These are phyloP conservation scores for Colletotrichum caudatum DNA, from an alignment of 2,329 filamentous ascomycete genomes.

Conservation along the genomic window DNA sequence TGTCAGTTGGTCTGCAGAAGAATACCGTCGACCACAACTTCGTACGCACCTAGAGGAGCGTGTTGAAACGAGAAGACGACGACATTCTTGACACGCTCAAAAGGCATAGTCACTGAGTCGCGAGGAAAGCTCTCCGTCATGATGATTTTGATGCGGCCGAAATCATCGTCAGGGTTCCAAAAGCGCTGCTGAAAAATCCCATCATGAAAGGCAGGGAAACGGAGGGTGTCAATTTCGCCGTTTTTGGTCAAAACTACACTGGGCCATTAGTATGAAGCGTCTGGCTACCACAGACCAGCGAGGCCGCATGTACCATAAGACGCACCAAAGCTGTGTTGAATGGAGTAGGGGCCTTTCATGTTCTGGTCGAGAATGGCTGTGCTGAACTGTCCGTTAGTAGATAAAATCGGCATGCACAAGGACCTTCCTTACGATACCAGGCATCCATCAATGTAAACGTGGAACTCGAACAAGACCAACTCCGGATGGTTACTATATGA, in stretches of 20 bases:
- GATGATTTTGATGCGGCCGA: conserved; percentile 81
- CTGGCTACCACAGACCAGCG: not conserved
- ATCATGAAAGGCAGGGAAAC: conserved; percentile 78
- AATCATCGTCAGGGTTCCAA: conserved; percentile 78
- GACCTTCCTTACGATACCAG: conserved; percentile 66
- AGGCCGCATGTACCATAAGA: not conserved
- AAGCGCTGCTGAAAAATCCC: conserved; percentile 76
- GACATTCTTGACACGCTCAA: conserved; percentile 78
- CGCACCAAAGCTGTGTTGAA: conserved; percentile 60
- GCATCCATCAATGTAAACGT: conserved; percentile 76
- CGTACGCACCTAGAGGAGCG: conserved; percentile 75
- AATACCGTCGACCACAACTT: not conserved
- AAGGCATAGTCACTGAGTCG: conserved; percentile 62
- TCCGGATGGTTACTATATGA: conserved; percentile 68
- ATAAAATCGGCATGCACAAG: too few species aligned
- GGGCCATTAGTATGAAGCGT: not conserved
- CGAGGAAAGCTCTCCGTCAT: conserved; percentile 79
- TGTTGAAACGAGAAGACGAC: conserved; percentile 88
- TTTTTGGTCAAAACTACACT: conserved; percentile 64
- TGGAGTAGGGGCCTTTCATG: conserved; percentile 63
- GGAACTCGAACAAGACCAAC: conserved; percentile 71
- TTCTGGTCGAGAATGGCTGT: conserved; percentile 60
- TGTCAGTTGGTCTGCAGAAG: not conserved
- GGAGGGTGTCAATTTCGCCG: conserved; percentile 71
- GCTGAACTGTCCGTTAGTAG: conserved; percentile 54